Evolutionary conservation across 2,329 filamentous ascomycete genomes (phyloP).

Genomic region (Colletotrichum gigasporum): DNA sequence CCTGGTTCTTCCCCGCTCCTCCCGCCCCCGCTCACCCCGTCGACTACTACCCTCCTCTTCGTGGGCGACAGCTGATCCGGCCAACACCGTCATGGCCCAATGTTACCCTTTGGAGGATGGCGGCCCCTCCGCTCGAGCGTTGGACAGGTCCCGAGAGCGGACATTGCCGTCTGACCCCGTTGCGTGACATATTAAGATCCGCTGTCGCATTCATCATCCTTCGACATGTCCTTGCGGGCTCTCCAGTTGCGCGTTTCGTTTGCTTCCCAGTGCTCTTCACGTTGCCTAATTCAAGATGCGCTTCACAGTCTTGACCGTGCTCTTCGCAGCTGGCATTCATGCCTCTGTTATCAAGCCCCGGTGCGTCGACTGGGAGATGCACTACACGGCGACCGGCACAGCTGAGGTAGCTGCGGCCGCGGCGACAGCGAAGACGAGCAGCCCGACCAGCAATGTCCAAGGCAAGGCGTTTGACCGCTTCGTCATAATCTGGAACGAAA

Average conservation of each 20-base stretch:
- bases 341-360: slow-evolving; percentile 33
- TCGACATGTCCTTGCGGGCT: not conserved
- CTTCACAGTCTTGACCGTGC: slow-evolving; percentile 22
- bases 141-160: too few relatives aligned
- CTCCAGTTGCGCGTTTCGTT: not conserved
- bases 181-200: too few relatives aligned
- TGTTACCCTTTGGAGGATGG: too few relatives aligned
- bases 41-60: too few relatives aligned
- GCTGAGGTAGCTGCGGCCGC: slow-evolving; percentile 62
- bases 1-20: too few relatives aligned
- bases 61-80: too few relatives aligned
- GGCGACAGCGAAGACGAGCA: slow-evolving; percentile 68
- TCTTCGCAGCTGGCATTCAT: slow-evolving; percentile 39
- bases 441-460: slow-evolving; percentile 70
- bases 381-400: slow-evolving; percentile 61
- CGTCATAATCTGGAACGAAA: slow-evolving; percentile 81
- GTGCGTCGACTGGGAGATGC: slow-evolving; percentile 44
- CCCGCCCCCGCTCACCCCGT: too few relatives aligned
- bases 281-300: slow-evolving; percentile 17
- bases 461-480: slow-evolving; percentile 79
- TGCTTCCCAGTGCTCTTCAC: not conserved
- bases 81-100: too few relatives aligned
- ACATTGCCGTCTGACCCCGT: too few relatives aligned
- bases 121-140: too few relatives aligned
- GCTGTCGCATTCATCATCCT: too few relatives aligned